Percentiles rank a stretch among this genome's conserved stretches.
Conservation (phyloP, 1,284 basidiomycete species). For the Cystobasidium pallidum region DNA sequence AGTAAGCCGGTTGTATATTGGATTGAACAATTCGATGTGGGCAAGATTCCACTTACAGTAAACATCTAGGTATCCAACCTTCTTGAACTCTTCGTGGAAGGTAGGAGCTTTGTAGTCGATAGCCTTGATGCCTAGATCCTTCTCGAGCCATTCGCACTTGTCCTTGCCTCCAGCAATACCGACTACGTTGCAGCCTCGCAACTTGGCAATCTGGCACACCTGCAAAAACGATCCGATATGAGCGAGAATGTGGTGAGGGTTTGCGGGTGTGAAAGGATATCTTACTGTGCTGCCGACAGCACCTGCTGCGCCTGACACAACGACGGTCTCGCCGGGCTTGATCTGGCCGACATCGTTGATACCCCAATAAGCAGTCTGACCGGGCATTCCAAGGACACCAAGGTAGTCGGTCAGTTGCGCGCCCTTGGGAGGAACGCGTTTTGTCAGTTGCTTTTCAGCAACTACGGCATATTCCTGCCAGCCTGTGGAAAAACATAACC, state of each 20-base stretch:
- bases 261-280: constrained; percentile 31
- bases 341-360: constrained; percentile 75
- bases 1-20: background rate
- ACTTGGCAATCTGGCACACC: constrained; percentile 54
- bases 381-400: constrained; percentile 55
- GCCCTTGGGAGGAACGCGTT: constrained; percentile 42
- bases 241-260: background rate
- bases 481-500: constrained; percentile 7
- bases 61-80: constrained; percentile 61
- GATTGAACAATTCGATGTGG: too few relatives aligned
- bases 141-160: constrained; percentile 80
- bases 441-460: constrained; percentile 45
- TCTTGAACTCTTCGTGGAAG: constrained; percentile 67
- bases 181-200: constrained; percentile 68
- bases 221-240: background rate
- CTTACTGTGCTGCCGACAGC: constrained; percentile 65
- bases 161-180: constrained; percentile 77
- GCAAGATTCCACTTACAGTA: constrained; percentile 55
- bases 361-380: constrained; percentile 64
- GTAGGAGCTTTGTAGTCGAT: constrained; percentile 78
- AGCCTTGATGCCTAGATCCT: constrained; percentile 75
- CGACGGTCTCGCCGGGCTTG: constrained; percentile 77
- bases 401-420: constrained; percentile 52
- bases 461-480: constrained; percentile 51
- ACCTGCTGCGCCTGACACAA: constrained; percentile 88